phyloP scores from a whole-genome alignment of 1,284 basidiomycete genomes.

The Sparassis latifolia region DNA sequence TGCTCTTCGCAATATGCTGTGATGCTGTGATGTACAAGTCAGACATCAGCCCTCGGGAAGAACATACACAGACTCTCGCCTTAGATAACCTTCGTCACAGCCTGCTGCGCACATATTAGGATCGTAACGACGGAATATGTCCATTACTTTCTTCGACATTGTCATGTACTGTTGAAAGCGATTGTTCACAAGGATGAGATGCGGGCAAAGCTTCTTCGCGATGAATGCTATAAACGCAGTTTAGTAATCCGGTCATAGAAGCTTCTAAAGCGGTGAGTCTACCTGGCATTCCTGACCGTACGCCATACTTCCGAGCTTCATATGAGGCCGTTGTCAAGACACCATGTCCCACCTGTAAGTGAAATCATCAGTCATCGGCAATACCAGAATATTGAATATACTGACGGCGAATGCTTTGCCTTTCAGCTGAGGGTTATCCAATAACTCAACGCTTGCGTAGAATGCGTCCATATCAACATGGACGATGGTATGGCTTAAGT shows the following conservation, averaged over 20 bases:
- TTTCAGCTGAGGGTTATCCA: conserved; percentile 71
- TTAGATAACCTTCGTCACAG: conserved; percentile 86
- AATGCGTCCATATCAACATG: conserved; percentile 87
- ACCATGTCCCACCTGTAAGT: conserved; percentile 61
- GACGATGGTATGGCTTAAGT: conserved; percentile 79
- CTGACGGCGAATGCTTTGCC: conserved; percentile 87
- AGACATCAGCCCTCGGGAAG: background rate
- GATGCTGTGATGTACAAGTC: conserved; percentile 41
- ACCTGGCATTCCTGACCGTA: conserved; percentile 87
- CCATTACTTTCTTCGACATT: conserved; percentile 65
- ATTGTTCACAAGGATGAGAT: conserved; percentile 71
- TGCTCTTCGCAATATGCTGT: conserved; percentile 72
- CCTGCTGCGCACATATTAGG: conserved; percentile 75
- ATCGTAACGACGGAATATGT: conserved; percentile 72
- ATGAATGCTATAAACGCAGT: conserved; percentile 57
- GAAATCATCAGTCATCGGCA: background rate
- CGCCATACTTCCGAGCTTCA: conserved; percentile 84
- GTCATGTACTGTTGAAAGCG: conserved; percentile 66
- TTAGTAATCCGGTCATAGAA: conserved; percentile 2
- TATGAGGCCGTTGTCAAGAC: conserved; percentile 87
- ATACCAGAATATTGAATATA: background rate
- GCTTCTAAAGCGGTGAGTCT: conserved; percentile 11
- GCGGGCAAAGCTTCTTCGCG: conserved; percentile 89
- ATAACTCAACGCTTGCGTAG: conserved; percentile 70
- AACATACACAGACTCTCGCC: conserved; percentile 41